Evolutionary conservation across 345 rosid genomes (phyloP).

Genomic region (Aurinia saxatilis): DNA sequence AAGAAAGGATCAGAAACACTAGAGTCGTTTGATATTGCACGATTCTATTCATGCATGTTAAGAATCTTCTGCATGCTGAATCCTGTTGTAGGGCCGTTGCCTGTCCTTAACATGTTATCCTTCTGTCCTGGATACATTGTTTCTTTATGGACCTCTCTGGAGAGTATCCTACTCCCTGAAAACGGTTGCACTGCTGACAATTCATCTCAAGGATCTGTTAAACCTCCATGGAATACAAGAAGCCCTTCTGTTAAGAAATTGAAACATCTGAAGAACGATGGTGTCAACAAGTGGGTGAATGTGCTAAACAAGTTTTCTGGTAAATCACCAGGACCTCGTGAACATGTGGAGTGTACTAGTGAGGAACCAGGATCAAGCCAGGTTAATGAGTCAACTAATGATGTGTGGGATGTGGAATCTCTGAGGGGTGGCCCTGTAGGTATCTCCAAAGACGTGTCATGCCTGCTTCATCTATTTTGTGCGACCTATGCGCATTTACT

Average conservation of each 20-base stretch:
- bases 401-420: conserved; percentile 65
- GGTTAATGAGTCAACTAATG: conserved; percentile 37
- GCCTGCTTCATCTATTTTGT: conserved; percentile 83
- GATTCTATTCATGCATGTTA: conserved; percentile 77
- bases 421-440: conserved; percentile 67
- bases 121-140: conserved; percentile 78
- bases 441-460: conserved; percentile 60
- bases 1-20: conserved; percentile 32
- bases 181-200: conserved; percentile 13
- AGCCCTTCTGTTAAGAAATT: conserved; percentile 34
- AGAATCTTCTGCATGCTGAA: conserved; percentile 60
- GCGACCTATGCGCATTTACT: conserved; percentile 85
- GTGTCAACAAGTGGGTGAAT: conserved; percentile 60
- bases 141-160: conserved; percentile 59
- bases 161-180: conserved; percentile 43
- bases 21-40: conserved; percentile 58
- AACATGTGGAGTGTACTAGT: conserved; percentile 24
- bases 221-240: conserved; percentile 34
- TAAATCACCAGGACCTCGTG: conserved; percentile 49
- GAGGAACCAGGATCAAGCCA: conserved; percentile 33
- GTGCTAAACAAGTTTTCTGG: conserved; percentile 70
- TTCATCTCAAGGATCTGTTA: conserved; percentile 17
- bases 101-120: conserved; percentile 85
- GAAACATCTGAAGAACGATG: conserved; percentile 49
- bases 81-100: conserved; percentile 60